Percentiles rank a stretch among this genome's conserved stretches.
These are phyloP conservation scores for Pisolithus marmoratus DNA, from an alignment of 768 basidiomycete species.

Conservation along the genomic window DNA sequence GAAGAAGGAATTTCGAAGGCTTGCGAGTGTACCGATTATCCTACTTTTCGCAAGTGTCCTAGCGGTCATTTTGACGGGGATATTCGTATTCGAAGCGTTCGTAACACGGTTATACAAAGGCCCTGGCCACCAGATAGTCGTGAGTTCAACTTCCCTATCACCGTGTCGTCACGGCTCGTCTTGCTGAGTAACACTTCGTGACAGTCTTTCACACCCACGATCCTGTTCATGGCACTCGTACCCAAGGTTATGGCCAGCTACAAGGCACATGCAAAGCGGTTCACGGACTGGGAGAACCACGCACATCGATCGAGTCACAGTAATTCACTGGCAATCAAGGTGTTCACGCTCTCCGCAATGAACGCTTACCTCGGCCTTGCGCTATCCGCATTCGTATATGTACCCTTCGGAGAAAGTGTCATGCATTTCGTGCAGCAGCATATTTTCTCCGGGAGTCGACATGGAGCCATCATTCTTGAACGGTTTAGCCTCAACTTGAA, in stretches of 20 bases:
- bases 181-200: slow-evolving; percentile 2
- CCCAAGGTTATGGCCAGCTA: slow-evolving; percentile 76
- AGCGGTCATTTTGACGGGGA: slow-evolving; percentile 64
- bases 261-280: slow-evolving; percentile 54
- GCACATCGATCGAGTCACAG: slow-evolving; percentile 70
- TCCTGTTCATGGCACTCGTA: slow-evolving; percentile 75
- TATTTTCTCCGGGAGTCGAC: slow-evolving; percentile 23
- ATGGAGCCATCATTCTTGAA: slow-evolving; percentile 14
- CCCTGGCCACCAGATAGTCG: slow-evolving; percentile 72
- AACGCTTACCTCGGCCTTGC: slow-evolving; percentile 90
- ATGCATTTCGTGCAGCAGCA: slow-evolving; percentile 49
- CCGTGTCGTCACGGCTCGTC: not conserved
- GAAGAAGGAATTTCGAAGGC: slow-evolving; percentile 60
- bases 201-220: slow-evolving; percentile 76
- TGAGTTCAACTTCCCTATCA: slow-evolving; percentile 34
- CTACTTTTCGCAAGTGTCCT: slow-evolving; percentile 66
- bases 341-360: slow-evolving; percentile 82
- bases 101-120: slow-evolving; percentile 86
- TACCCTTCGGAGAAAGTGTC: slow-evolving; percentile 84
- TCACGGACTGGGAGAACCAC: slow-evolving; percentile 93
- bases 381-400: slow-evolving; percentile 92
- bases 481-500: slow-evolving; percentile 19
- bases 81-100: slow-evolving; percentile 88
- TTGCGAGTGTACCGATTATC: slow-evolving; percentile 69
- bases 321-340: slow-evolving; percentile 81